Evolutionary conservation across 352 stramenopile genomes (phyloP), one percentile per base, ranked within the genome.

Genomic region (Globisporangium yorkense): DNA sequence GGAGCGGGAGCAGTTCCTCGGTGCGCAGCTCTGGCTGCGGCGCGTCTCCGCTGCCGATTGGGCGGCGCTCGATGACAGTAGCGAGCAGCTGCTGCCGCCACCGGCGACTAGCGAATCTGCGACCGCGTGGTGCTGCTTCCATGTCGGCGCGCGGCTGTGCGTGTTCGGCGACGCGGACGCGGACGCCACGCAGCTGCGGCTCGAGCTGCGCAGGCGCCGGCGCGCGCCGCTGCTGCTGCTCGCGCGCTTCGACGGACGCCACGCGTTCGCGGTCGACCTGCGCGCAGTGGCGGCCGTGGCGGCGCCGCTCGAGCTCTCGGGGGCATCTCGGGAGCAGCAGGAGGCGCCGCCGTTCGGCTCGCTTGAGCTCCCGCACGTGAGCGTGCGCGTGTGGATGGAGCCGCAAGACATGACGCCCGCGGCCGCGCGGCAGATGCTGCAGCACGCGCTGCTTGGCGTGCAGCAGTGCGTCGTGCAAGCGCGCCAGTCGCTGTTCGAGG

Each of bases 311-410:
- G 20, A 45, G 6, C 31, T 33, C 27, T 9, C 57, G 21, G 16
- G 18, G 24, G 5, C 47, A 31, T 48, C 59, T 10, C 56, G 29
- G 13, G 37, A 62, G 39, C 46, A 52, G 0, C 46, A 31, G 7
- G 53, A 55, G 16, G 51, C 59, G 12, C 71, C 67, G 12, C 71
- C 71, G 4, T 80, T 66, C 27, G 68, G 62, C 3, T 59, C 43
- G 6, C 21, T 80, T 7, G 56, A 72, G 24, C 71, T 74, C 48
- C 59, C 59, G n/a, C 62, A 55, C 15, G 63, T 77, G 9, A 66
- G 46, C 35, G 18, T 80, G 51, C 69, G 72, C 13, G 3, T 80
- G 4, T 80, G 72, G 72, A 61, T 80, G 24, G 67, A 80, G 7
- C 64, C 65, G 8, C 49, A 57, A 10, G 44, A 63, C 16, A 21